A percentile compares a stretch with the other conserved stretches of the same genome.
phyloP scores from a whole-genome alignment of 805 yeast genomes.

The Torulaspora gathmanii region DNA sequence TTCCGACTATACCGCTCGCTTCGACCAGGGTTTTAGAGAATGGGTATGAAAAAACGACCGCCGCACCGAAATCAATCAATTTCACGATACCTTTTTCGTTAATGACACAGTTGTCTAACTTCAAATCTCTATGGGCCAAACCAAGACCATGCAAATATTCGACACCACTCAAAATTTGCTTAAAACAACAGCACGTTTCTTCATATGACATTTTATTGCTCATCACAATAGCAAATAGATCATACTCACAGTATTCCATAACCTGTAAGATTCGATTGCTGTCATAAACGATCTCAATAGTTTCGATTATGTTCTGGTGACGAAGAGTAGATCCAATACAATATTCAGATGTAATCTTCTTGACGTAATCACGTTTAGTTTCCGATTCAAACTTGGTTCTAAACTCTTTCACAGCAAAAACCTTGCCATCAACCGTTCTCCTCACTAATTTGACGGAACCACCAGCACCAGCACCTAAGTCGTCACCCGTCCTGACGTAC shows the following conservation, averaged over 20 bases:
- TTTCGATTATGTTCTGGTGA: constrained; percentile 86
- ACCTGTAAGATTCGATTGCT: constrained; percentile 82
- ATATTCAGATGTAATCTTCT: constrained; percentile 89
- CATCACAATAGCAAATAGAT: constrained; percentile 91
- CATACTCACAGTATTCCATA: constrained; percentile 92
- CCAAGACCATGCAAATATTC: constrained; percentile 80
- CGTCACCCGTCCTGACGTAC: constrained; percentile 78
- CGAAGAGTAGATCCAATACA: constrained; percentile 88
- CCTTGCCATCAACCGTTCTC: constrained; percentile 58
- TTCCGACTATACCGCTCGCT: constrained; percentile 80
- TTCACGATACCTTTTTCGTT: constrained; percentile 78
- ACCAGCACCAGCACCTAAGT: constrained; percentile 92
- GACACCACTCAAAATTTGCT: constrained; percentile 76
- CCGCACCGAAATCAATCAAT: constrained; percentile 89
- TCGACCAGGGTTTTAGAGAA: constrained; percentile 67
- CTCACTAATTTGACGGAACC: constrained; percentile 78
- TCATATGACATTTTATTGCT: constrained; percentile 76
- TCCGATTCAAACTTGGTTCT: constrained; percentile 71
- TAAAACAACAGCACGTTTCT: constrained; percentile 85
- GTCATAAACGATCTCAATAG: constrained; percentile 87
- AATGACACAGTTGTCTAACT: constrained; percentile 88
- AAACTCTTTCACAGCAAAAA: constrained; percentile 91
- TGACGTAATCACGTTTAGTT: constrained; percentile 77
- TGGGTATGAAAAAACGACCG: constrained; percentile 87
- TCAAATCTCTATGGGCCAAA: constrained; percentile 85